These are phyloP conservation scores for Paspalum notatum DNA, from an alignment of 176 grass and related monocot species.

Conservation along the genomic window DNA sequence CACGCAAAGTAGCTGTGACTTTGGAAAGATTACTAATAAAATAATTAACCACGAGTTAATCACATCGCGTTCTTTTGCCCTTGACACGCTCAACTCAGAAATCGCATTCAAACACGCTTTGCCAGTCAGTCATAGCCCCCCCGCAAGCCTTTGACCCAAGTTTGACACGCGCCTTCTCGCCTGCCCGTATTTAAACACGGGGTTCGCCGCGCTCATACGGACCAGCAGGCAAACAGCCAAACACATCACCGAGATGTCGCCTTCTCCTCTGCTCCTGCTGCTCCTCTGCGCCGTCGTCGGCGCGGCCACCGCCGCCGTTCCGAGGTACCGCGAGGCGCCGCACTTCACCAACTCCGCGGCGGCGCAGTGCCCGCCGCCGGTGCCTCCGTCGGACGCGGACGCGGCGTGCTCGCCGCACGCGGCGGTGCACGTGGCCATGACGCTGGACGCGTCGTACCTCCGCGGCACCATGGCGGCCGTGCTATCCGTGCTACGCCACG, in stretches of 20 bases:
- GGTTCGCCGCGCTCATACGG: not conserved
- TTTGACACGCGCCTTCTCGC: slow-evolving; percentile 17
- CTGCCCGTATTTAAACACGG: slow-evolving; percentile 23
- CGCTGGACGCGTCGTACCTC: slow-evolving; percentile 80
- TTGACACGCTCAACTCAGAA: slow-evolving; percentile 22
- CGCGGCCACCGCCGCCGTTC: slow-evolving; percentile 13
- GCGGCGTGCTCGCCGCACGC: slow-evolving; percentile 59
- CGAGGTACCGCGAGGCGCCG: slow-evolving; percentile 44
- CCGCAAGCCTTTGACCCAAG: slow-evolving; percentile 39
- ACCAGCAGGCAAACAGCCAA: not conserved
- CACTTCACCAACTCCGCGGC: slow-evolving; percentile 60
- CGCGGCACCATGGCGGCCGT: slow-evolving; percentile 78
- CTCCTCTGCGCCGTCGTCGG: slow-evolving; percentile 24
- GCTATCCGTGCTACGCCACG: slow-evolving; percentile 77
- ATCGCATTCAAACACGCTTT: slow-evolving; percentile 25
- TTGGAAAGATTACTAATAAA: not conserved
- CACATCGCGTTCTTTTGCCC: not conserved
- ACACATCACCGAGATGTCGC: slow-evolving; percentile 27
- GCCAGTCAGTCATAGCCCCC: not conserved
- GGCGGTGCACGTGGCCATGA: slow-evolving; percentile 91
- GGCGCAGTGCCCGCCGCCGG: slow-evolving; percentile 46
- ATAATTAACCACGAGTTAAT: not conserved
- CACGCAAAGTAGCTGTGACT: slow-evolving; percentile 29
- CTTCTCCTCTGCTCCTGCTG: not conserved
- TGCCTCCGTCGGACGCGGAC: slow-evolving; percentile 24